Base-by-base conservation (phyloP, 2,329 filamentous ascomycete species). In the Penicillium psychrosexuale region DNA sequence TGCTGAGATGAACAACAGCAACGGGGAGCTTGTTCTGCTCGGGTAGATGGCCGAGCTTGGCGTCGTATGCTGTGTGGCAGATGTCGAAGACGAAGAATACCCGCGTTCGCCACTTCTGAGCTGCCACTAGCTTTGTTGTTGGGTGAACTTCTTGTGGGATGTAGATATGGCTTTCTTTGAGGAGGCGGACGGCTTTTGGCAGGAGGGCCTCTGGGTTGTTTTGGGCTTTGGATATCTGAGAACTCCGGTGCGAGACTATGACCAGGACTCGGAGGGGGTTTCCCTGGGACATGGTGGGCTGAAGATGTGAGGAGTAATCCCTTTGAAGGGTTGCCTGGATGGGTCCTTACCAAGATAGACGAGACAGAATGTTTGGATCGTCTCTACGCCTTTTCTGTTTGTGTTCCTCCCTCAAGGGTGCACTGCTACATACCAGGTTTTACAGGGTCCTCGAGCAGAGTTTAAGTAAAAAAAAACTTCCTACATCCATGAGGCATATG, bases 51-150 rank as follows among this genome's bases (percentile, higher is more conserved):
- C 59, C 65, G 15, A 61, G 56, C 19, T 43, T 57, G 28, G 60
- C 57, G 45, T 66, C 55, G 53, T 66, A 67, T 24, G 52, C 37
- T 27, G 57, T 56, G 27, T 66, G 57, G 34, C 59, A 60, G 43
- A 67, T 63, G 30, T 66, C 63, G 46, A 67, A 67, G 34, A 67
- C 64, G 43, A 67, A 57, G 45, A 65, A 67, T n/a, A 60, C 48
- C 12, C 59, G 60, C 5, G 59, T 66, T 45, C 34, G 52, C 63
- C 60, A 66, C 37, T 63, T 61, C 40, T 66, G 60, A 8, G 61
- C 59, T 27, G 63, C 63, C 8, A 67, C 50, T 13, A 67, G 51
- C 48, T 47, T 61, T 12, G 59, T 57, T 34, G 53, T 27, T 22
- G 47, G 44, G 8, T 13, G 34, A 2, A 13, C 17, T n/a, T 56